Conservation (phyloP, 2,329 filamentous ascomycete genomes). For the Podosphaera leucotricha region DNA sequence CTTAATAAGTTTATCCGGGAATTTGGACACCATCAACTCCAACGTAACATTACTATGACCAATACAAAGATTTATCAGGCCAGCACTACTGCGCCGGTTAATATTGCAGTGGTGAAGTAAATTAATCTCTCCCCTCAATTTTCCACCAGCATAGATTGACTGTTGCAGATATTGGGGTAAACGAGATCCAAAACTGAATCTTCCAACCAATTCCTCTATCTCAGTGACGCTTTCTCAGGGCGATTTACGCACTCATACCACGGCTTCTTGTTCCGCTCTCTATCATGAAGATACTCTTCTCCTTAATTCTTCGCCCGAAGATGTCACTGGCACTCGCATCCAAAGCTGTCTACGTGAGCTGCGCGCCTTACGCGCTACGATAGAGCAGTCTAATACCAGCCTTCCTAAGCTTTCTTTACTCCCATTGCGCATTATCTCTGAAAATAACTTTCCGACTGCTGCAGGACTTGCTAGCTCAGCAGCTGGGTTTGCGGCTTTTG, state of each 20-base stretch:
- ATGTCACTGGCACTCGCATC: constrained; percentile 72
- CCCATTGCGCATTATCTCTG: constrained; percentile 67
- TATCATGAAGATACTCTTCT: constrained; percentile 53
- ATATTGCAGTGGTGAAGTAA: constrained; percentile 95
- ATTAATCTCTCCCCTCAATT: constrained; percentile 7
- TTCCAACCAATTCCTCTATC: constrained; percentile 93
- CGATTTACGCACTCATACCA: constrained; percentile 87
- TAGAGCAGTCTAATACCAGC: constrained; percentile 48
- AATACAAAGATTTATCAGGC: constrained; percentile 47
- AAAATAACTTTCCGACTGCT: constrained; percentile 98
- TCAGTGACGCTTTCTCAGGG: constrained; percentile 87
- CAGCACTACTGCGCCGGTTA: constrained; percentile 89
- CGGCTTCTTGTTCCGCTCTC: constrained; percentile 61
- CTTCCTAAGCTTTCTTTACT: constrained; percentile 62
- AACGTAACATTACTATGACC: too few species aligned
- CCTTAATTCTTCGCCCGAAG: constrained; percentile 63
- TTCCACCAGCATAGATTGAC: constrained; percentile 2
- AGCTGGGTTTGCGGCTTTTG: constrained; percentile 44
- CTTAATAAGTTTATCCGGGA: too few species aligned
- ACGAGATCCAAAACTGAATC: constrained; percentile 76
- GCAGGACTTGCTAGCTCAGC: constrained; percentile 62
- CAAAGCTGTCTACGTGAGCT: constrained; percentile 84
- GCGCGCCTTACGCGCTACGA: constrained; percentile 46
- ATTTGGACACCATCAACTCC: too few species aligned
- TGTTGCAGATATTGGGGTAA: constrained; percentile 71